Percentiles rank a stretch among this genome's conserved stretches.
phyloP scores from a whole-genome alignment of 2,329 filamentous ascomycete species.

The Fusarium palustre region DNA sequence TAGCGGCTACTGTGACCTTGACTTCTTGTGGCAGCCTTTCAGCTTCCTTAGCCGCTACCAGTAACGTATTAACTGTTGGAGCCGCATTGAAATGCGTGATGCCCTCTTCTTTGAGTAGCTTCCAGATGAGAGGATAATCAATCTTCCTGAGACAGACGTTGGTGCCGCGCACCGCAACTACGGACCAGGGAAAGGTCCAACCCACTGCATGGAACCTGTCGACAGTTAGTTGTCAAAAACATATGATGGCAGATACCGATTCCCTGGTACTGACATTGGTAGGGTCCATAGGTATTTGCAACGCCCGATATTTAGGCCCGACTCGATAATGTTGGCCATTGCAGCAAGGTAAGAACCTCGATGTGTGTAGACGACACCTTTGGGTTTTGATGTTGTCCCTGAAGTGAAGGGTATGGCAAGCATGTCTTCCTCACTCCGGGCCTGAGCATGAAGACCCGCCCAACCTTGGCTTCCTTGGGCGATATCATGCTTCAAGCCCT shows the following conservation, averaged over 20 bases:
- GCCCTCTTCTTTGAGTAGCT: conserved; percentile 82
- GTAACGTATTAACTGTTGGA: conserved; percentile 93
- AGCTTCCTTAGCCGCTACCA: conserved; percentile 84
- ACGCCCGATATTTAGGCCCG: conserved; percentile 79
- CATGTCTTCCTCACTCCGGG: conserved; percentile 79
- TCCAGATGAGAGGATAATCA: conserved; percentile 94
- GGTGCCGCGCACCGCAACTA: conserved; percentile 93
- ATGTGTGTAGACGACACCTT: conserved; percentile 93
- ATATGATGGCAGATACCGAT: too few species aligned
- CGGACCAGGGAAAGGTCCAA: conserved; percentile 94
- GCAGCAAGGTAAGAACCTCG: conserved; percentile 87
- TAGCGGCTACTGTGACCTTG: conserved; percentile 90
- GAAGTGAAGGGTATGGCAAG: conserved; percentile 94
- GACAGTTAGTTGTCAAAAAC: conserved; percentile 2
- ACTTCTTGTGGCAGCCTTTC: conserved; percentile 76
- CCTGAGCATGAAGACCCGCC: conserved; percentile 78
- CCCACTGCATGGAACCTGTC: conserved; percentile 72
- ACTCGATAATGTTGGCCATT: conserved; percentile 88
- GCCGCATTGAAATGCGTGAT: conserved; percentile 97
- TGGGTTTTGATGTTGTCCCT: conserved; percentile 90
- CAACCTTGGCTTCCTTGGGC: conserved; percentile 77
- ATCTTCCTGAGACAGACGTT: conserved; percentile 96
- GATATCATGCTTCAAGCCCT: conserved; percentile 80
- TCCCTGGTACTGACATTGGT: conserved; percentile 78
- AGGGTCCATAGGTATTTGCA: conserved; percentile 92